Percentiles rank a stretch among this genome's conserved stretches.
These are phyloP conservation scores for Globisporangium viniferum DNA, from an alignment of 352 stramenopile genomes.

Conservation along the genomic window DNA sequence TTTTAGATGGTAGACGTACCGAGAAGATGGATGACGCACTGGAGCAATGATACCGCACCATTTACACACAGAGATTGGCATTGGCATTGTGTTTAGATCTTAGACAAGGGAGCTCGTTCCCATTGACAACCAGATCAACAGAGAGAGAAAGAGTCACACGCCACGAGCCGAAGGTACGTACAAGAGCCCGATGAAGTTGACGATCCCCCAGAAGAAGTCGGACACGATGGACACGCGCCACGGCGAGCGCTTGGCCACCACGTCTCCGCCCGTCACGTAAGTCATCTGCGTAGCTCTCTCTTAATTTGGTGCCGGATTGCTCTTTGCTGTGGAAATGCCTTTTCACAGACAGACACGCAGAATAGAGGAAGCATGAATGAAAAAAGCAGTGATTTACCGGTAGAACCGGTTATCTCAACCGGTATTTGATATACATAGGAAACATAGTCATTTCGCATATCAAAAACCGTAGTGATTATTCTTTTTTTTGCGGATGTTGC, in stretches of 20 bases:
- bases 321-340: conserved; percentile 1
- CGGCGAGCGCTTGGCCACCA: conserved; percentile 62
- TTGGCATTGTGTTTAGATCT: background rate
- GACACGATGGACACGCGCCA: conserved; percentile 70
- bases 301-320: background rate
- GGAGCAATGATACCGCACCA: conserved; percentile 4
- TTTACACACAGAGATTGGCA: background rate
- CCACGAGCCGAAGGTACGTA: conserved; percentile 25
- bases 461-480: no score
- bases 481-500: no score
- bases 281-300: conserved; percentile 30
- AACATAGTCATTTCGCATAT: no score
- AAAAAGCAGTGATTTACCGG: background rate
- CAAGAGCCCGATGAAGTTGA: conserved; percentile 80
- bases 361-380: background rate
- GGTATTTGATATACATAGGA: no score
- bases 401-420: background rate
- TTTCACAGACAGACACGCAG: background rate
- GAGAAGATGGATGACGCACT: conserved; percentile 60
- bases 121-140: background rate
- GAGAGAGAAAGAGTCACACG: background rate
- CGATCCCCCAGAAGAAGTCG: conserved; percentile 65
- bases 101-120: background rate
- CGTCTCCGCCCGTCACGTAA: conserved; percentile 57
- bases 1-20: conserved; percentile 21